A percentile compares a stretch with the other conserved stretches of the same genome.
Conservation (phyloP, 768 basidiomycete species). For the Rhizopogon vinicolor region DNA sequence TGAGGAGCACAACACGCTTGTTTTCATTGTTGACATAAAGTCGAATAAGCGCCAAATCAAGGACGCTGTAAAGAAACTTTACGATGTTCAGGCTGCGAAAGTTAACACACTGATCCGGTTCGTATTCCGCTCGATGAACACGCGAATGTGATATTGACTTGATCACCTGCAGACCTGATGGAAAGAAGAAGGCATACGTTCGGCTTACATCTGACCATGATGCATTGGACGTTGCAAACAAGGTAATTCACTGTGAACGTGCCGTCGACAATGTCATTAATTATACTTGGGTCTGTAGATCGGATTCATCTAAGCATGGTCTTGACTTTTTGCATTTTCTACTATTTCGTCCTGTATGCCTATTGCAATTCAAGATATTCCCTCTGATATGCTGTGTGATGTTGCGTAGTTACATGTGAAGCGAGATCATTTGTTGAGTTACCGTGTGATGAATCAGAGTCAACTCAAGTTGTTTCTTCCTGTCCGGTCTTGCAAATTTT, state of each 20-base stretch:
- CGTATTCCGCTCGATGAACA: constrained; percentile 17
- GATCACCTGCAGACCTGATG: constrained; percentile 70
- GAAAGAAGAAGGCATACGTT: constrained; percentile 99
- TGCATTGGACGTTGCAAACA: constrained; percentile 96
- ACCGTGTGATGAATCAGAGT: constrained; percentile 9
- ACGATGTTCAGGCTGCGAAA: constrained; percentile 94
- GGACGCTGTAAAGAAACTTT: constrained; percentile 99
- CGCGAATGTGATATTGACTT: not conserved
- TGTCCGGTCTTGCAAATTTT: constrained; percentile 8
- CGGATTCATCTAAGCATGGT: constrained; percentile 76
- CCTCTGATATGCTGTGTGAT: not conserved
- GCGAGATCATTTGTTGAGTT: no score
- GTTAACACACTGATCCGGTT: constrained; percentile 98
- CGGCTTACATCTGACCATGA: constrained; percentile 94
- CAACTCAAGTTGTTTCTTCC: constrained; percentile 8
- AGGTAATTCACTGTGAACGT: constrained; percentile 44
- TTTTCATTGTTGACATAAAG: constrained; percentile 94
- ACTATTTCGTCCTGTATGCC: not conserved
- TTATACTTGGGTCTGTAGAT: constrained; percentile 44
- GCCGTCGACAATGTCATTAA: not conserved
- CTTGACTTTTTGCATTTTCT: not conserved
- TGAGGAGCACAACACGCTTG: constrained; percentile 98
- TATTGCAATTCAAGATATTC: constrained; percentile 8
- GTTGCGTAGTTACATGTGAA: not conserved
- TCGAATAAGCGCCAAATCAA: constrained; percentile 99